phyloP scores from a whole-genome alignment of 2,329 filamentous ascomycete species.

The Penicillium aurantiogriseum region DNA sequence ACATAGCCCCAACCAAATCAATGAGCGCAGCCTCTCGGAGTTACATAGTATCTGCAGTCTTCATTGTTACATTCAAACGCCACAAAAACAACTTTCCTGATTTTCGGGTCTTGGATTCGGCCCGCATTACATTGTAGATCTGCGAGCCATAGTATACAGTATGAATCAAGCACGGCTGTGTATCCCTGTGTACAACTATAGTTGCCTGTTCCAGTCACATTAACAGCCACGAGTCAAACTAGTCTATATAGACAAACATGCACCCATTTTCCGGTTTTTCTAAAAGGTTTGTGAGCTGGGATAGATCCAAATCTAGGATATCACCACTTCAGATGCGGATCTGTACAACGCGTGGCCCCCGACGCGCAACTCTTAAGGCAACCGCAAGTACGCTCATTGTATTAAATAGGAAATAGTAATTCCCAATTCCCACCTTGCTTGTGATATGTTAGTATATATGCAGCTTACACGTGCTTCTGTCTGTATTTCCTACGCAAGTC shows the following conservation, averaged over 20 bases:
- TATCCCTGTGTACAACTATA: neutral
- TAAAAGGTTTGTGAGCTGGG: neutral
- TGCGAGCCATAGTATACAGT: neutral
- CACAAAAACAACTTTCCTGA: neutral
- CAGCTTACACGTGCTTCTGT: conserved; percentile 11
- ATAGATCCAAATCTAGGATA: conserved; percentile 2
- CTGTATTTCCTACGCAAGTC: conserved; percentile 10
- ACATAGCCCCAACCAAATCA: neutral
- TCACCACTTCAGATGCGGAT: neutral
- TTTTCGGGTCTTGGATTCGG: neutral
- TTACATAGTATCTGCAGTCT: neutral
- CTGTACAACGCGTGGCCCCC: conserved; percentile 15
- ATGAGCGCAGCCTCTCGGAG: neutral
- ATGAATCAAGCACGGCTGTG: neutral
- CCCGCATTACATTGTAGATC: neutral
- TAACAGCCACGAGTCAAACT: too few relatives aligned
- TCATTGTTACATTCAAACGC: conserved; percentile 11
- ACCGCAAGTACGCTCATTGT: neutral
- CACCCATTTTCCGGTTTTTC: neutral
- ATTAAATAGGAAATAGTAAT: neutral
- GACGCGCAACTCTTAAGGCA: conserved; percentile 11
- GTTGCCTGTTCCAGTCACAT: neutral
- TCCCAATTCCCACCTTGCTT: neutral
- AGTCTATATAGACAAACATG: neutral
- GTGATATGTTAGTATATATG: conserved; percentile 8